Percentiles rank a stretch among this genome's conserved stretches.
Conservation (phyloP, 768 basidiomycete species). For the Lepiota venenata region DNA sequence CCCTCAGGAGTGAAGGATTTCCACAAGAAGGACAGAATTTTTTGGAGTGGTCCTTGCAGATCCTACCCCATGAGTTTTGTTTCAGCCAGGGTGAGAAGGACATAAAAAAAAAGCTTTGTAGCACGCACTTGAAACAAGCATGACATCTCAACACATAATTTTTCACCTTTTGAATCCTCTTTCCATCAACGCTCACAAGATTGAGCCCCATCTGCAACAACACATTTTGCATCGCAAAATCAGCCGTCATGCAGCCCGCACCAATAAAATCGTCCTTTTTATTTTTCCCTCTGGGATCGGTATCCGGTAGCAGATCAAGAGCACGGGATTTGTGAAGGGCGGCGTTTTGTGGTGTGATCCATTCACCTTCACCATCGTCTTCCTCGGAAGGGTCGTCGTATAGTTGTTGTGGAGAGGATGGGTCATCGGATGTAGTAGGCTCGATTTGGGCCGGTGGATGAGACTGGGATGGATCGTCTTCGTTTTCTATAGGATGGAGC, state of each 20-base stretch:
- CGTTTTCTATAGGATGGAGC: slow-evolving; percentile 12
- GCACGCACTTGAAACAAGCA: slow-evolving; percentile 95
- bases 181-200: slow-evolving; percentile 87
- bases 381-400: slow-evolving; percentile 77
- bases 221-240: slow-evolving; percentile 99
- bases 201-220: slow-evolving; percentile 91
- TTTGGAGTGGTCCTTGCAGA: slow-evolving; percentile 92
- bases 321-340: slow-evolving; percentile 83
- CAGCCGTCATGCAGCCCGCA: slow-evolving; percentile 94
- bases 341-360: slow-evolving; percentile 94
- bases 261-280: slow-evolving; percentile 41
- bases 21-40: slow-evolving; percentile 99
- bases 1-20: slow-evolving; percentile 84
- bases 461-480: not conserved
- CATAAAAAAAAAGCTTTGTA: not conserved
- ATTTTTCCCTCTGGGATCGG: slow-evolving; percentile 32
- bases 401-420: slow-evolving; percentile 32
- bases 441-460: not conserved
- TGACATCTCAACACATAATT: slow-evolving; percentile 97
- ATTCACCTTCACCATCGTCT: slow-evolving; percentile 88
- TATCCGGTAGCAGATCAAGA: slow-evolving; percentile 72
- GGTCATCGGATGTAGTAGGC: slow-evolving; percentile 13
- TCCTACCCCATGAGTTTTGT: slow-evolving; percentile 42
- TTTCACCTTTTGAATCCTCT: slow-evolving; percentile 85
- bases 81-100: not conserved